Percentiles rank a stretch among this genome's conserved stretches.
phyloP scores from a whole-genome alignment of 257 asterid genomes.

The Haberlea rhodopensis region DNA sequence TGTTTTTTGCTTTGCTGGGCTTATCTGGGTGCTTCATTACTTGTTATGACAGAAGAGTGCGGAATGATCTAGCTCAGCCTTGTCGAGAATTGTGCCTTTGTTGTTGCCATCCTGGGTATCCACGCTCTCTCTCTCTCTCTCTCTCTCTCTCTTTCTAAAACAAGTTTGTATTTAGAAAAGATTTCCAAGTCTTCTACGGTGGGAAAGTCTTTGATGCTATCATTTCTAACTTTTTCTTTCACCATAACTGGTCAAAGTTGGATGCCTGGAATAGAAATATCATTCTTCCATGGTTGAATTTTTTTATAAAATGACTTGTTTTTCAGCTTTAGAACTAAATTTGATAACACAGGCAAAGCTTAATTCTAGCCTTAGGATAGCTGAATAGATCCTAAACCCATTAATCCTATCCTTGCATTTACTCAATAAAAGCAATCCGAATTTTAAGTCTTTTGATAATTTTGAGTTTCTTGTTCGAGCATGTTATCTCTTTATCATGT shows the following conservation, averaged over 20 bases:
- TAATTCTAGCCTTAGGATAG: neutral
- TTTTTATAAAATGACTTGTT: neutral
- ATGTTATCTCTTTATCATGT: neutral
- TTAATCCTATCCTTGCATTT: too few species aligned
- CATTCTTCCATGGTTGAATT: conserved; percentile 8
- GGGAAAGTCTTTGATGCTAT: neutral
- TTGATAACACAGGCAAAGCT: neutral
- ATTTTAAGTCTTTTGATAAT: too few species aligned
- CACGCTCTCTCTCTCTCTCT: conserved; percentile 1
- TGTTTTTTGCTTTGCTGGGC: conserved; percentile 89
- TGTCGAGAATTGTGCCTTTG: conserved; percentile 93
- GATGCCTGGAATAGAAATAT: neutral
- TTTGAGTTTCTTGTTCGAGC: neutral
- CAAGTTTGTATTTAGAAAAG: neutral
- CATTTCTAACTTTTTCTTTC: neutral
- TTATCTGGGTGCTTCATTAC: conserved; percentile 93
- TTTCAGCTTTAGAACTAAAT: conserved; percentile 1
- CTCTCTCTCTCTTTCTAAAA: neutral
- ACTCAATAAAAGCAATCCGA: too few species aligned
- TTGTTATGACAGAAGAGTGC: conserved; percentile 94
- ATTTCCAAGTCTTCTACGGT: neutral
- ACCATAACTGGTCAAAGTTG: neutral
- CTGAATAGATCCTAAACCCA: too few species aligned
- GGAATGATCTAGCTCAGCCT: conserved; percentile 95
- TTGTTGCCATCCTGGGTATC: conserved; percentile 97